Conservation (phyloP, 2,329 filamentous ascomycete species). For the Colletotrichum cordylinicola region DNA sequence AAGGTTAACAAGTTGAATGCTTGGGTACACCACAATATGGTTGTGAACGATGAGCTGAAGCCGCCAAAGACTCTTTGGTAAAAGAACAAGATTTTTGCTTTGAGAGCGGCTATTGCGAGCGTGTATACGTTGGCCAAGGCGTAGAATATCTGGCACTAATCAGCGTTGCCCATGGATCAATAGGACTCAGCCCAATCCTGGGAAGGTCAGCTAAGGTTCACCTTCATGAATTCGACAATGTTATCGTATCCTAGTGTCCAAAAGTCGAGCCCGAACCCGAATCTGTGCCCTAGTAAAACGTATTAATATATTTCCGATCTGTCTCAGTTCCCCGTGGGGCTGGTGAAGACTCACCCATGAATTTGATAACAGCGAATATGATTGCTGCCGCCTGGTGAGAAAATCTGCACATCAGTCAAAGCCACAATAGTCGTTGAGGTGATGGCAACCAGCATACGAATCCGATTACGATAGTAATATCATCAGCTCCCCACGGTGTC, state of each 20-base stretch:
- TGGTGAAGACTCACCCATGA: background rate
- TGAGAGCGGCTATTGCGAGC: constrained; percentile 42
- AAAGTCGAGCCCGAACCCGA: background rate
- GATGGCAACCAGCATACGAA: background rate
- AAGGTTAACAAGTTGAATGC: background rate
- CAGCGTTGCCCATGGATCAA: background rate
- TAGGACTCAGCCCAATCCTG: fast-evolving
- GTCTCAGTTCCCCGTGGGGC: background rate
- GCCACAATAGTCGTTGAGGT: background rate
- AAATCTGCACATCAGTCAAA: background rate
- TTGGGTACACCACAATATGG: constrained; percentile 25
- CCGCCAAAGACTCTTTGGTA: constrained; percentile 43
- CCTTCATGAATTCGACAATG: background rate
- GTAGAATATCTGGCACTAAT: background rate
- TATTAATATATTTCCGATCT: background rate
- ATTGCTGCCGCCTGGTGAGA: background rate
- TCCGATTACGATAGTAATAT: background rate
- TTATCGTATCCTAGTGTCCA: background rate
- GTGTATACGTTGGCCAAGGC: constrained; percentile 9
- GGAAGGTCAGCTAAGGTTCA: background rate
- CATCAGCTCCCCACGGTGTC: background rate
- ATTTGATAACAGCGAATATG: background rate
- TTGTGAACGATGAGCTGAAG: constrained; percentile 25
- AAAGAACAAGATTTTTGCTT: constrained; percentile 41
- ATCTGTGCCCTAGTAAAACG: background rate